Percentiles rank a stretch among this genome's conserved stretches.
phyloP scores from a whole-genome alignment of 257 asterid genomes.

The Solanum sparsipilum region DNA sequence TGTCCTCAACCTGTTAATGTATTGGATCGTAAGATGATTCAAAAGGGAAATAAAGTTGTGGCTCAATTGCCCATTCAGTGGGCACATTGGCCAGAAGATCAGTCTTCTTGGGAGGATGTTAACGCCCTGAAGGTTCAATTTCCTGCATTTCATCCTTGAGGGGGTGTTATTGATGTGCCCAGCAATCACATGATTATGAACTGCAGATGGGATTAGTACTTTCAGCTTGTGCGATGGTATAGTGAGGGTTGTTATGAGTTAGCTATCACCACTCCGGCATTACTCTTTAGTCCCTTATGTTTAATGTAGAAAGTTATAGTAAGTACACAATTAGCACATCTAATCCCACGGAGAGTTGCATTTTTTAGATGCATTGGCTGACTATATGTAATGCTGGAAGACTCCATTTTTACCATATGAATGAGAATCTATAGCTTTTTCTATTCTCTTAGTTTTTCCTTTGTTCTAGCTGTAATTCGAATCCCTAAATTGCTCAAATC shows the following conservation, averaged over 20 bases:
- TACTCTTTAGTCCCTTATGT: not conserved
- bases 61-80: not conserved
- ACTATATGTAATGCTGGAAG: not conserved
- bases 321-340: not conserved
- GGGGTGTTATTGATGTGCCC: not conserved
- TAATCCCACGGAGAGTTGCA: not conserved
- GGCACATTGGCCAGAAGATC: not conserved
- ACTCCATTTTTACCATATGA: not conserved
- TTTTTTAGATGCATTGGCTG: not conserved
- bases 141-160: not conserved
- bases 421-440: not conserved
- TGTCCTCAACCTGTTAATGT: not conserved
- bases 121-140: not conserved
- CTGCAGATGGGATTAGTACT: not conserved
- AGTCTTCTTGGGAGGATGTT: not conserved
- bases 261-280: not conserved
- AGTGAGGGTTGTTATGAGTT: not conserved
- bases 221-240: not conserved
- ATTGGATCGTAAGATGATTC: not conserved
- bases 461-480: not conserved
- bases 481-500: not conserved
- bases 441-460: not conserved
- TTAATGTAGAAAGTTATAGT: not conserved
- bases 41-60: not conserved
- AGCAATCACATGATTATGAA: not conserved